phyloP scores from a whole-genome alignment of 192 early-diverging fungal species.

The Coemansia sp. region DNA sequence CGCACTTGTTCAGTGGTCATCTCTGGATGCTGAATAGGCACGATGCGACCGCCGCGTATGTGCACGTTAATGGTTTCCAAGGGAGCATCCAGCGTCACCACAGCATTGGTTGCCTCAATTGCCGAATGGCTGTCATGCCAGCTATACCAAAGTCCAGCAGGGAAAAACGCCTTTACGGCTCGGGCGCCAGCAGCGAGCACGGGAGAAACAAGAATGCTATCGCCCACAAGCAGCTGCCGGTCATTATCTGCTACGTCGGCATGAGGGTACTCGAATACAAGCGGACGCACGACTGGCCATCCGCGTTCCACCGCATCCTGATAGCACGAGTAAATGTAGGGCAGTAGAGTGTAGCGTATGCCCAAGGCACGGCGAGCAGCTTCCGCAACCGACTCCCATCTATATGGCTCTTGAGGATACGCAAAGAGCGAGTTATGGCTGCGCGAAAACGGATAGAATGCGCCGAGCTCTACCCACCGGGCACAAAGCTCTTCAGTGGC shows the following conservation, averaged over 20 bases:
- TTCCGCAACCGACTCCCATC: conserved; percentile 57
- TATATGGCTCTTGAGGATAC: conserved; percentile 60
- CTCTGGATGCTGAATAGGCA: conserved; percentile 54
- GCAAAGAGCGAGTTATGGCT: conserved; percentile 60
- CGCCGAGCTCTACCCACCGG: conserved; percentile 63
- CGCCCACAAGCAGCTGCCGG: conserved; percentile 61
- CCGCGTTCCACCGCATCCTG: conserved; percentile 53
- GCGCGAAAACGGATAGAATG: conserved; percentile 63
- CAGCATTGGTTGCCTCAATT: conserved; percentile 14
- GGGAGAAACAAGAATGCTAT: conserved; percentile 58
- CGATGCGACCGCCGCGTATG: conserved; percentile 58
- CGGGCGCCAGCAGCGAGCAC: conserved; percentile 52
- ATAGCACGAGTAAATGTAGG: conserved; percentile 62
- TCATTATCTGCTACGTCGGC: conserved; percentile 50
- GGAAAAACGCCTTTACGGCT: conserved; percentile 62
- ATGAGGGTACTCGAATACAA: conserved; percentile 56
- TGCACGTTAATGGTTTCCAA: conserved; percentile 61
- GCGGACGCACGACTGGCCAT: conserved; percentile 55
- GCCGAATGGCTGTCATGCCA: conserved; percentile 36
- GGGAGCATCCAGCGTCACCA: conserved; percentile 50
- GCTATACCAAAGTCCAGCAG: conserved; percentile 63
- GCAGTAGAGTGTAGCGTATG: conserved; percentile 60
- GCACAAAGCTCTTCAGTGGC: conserved; percentile 63
- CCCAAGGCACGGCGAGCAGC: conserved; percentile 53
- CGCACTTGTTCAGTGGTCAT: conserved; percentile 54